Base-by-base conservation (phyloP, 2,329 filamentous ascomycete species). In the Achaetomium macrosporum region DNA sequence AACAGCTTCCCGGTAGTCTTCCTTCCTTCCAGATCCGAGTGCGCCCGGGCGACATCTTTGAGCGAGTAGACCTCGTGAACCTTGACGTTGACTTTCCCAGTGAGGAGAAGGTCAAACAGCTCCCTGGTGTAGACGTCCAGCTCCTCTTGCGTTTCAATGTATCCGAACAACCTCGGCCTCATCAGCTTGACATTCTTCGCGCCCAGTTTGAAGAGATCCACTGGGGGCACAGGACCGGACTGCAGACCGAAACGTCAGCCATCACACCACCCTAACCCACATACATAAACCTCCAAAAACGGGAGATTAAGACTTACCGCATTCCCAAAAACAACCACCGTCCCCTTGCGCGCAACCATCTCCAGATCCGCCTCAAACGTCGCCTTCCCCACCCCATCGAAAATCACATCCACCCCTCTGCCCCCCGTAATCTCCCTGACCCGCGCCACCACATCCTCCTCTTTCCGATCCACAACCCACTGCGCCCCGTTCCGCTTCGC, bases 1-100 rank as follows among this genome's bases (percentile, higher is more conserved):
- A 96, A 68, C 57, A 95, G 69, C 74, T 96, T 96, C 16, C 91
- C 91, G 11, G 83, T 88, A 2, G 89, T 93, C 75, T 85, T 88
- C 62, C 90, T 77, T 40, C 87, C 80, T 70, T 95, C 87, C 42
- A 96, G 76, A 68, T 96, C 89, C 45, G 73, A 69, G 58, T 95
- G 90, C 12, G 89, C 90, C 61, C 79, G 74, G 35, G 76, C 81
- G 33, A 86, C 82, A 42, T 96, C 84, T 62, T 82, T 78, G 39
- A 96, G 72, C 5, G 85, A 81, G 67, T 96, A 96, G 0, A 84
- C 73, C 57, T 90, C 81, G 66, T 95, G 87, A 30, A 95, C 79
- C 55, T 77, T 78, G 15, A 90, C 78, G 57, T 88, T 82, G 45
- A 95, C 67, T 64, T 88, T 84, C 50, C 84, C 82, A 49, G 82